Evolutionary conservation across 176 grass and related monocot species (phyloP), one percentile per base, ranked within the genome.

Genomic region (Ananas comosus): DNA sequence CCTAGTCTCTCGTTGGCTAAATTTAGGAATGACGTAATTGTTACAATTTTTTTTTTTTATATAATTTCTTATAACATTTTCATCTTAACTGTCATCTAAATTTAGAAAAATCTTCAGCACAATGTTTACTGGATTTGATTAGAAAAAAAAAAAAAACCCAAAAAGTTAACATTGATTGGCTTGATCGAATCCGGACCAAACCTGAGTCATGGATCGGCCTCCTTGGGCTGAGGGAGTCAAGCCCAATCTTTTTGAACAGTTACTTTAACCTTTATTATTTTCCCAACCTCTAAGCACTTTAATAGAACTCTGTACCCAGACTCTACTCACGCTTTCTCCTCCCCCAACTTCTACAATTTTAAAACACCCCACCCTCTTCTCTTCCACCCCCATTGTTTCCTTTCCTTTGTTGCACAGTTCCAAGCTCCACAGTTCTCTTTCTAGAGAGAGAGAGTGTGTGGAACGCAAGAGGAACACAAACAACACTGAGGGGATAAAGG

Each of bases 181-280:
- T 57, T 12, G 51, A 78, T 67, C 19, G 51, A 75, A 61, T 48
- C 23, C 29, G 33, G 27, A 29, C 70, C 69, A 64, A 79, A 70
- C 27, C 54, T 57, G 65, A 33, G 50, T 16, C 2, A 9, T 9
- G 56, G 56, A 16, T 9, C 10, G 10, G 21, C 10, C 14, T n/a
- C 14, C 16, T 61, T 66, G 75, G 75, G 76, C 53, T 64, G 66
- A 66, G 70, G 64, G 79, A 71, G 82, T 91, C 85, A 86, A 83
- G 84, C 76, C 65, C 65, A 72, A 47, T 54, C 81, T 42, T 88
- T 86, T 91, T 66, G 50, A 51, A 49, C 16, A 64, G 64, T 63
- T 27, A 70, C 79, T 70, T 69, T 71, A 65, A 18, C n/a, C 18
- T 70, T 70, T 14, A 69, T 58, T 80, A 73, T 81, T 27, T 76